Evolutionary conservation across 1,284 basidiomycete species (phyloP), one percentile per base, ranked within the genome.

Genomic region (Trichosporon asahii): DNA sequence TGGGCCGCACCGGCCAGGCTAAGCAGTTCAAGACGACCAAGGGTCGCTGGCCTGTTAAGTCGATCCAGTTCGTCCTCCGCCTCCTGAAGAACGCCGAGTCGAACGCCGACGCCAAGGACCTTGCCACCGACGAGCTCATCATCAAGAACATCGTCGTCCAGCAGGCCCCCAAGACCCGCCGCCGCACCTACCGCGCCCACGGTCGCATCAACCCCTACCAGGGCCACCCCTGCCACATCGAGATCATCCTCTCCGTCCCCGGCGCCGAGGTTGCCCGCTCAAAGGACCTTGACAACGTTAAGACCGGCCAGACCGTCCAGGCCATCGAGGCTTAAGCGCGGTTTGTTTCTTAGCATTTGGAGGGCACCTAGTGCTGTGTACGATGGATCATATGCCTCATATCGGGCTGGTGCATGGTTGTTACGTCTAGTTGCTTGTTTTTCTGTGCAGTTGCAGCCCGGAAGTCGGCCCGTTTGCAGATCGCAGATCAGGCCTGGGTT

Each of bases 1-100:
- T 98, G 82, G 97, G 97, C 81, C 92, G 97, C 80, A 91, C 96
- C 78, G 90, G 91, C 84, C 97, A 99, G 88, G 97, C 95, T 73
- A 98, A 98, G 87, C 90, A 95, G 85, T 97, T 97, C 88, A 94
- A 94, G 86, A 89, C 94, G 73, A 98, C 95, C 75, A 94, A 97
- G 87, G 93, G 97, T 91, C 97, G 97, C 84, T 99, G 97, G 97
- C 97, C 97, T 84, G 95, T 95, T 87, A 99, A 99, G 88, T 98
- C 96, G 72, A 90, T 98, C 86, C 91, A 92, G 85, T 98, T 95
- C 89, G 90, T 99, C 82, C 89, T 91, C 76, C 90, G 92, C 77
- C 90, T 99, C 71, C 86, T 99, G 79, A 99, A 99, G 90, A 99
- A 99, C 86, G 97, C 97, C 67, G 96, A 99, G 85, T 91, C 97